Percentiles rank a stretch among this genome's conserved stretches.
Conservation (phyloP, 2,329 filamentous ascomycete genomes). For the Ophiostoma sp. region DNA sequence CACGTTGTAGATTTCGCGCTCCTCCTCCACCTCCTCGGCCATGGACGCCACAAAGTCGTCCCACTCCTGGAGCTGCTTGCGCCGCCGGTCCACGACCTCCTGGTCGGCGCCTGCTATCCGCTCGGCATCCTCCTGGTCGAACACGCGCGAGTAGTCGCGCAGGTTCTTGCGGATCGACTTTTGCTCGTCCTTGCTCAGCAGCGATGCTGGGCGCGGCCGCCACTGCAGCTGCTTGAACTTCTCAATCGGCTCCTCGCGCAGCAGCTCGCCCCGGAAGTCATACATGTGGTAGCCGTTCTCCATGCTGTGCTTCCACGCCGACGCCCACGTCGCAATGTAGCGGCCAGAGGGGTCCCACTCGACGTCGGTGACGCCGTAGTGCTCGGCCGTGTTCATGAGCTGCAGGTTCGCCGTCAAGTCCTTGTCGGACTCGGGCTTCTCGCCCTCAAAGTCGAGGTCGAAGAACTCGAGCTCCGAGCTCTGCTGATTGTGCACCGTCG, state of each 20-base stretch:
- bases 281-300: slow-evolving; percentile 99
- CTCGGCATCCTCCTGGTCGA: slow-evolving; percentile 91
- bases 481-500: slow-evolving; percentile 86
- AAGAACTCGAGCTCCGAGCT: slow-evolving; percentile 96
- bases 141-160: slow-evolving; percentile 88
- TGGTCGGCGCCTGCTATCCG: slow-evolving; percentile 91
- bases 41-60: slow-evolving; percentile 71
- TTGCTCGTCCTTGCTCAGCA: slow-evolving; percentile 94
- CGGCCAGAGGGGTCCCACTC: slow-evolving; percentile 97
- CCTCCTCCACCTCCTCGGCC: slow-evolving; percentile 65
- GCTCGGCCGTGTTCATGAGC: slow-evolving; percentile 86
- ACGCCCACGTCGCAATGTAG: slow-evolving; percentile 89
- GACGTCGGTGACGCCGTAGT: slow-evolving; percentile 95
- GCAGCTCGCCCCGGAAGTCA: slow-evolving; percentile 84
- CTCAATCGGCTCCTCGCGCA: slow-evolving; percentile 86
- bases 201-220: slow-evolving; percentile 85
- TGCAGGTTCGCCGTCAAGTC: slow-evolving; percentile 91
- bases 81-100: slow-evolving; percentile 83
- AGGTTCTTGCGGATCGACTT: slow-evolving; percentile 98
- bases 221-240: slow-evolving; percentile 98
- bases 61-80: slow-evolving; percentile 83
- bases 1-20: slow-evolving; percentile 62
- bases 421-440: slow-evolving; percentile 89
- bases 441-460: slow-evolving; percentile 96
- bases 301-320: slow-evolving; percentile 97